Percentiles rank a stretch among this genome's conserved stretches.
Conservation (phyloP, 2,329 filamentous ascomycete species). For the Talaromyces rugulosus region DNA sequence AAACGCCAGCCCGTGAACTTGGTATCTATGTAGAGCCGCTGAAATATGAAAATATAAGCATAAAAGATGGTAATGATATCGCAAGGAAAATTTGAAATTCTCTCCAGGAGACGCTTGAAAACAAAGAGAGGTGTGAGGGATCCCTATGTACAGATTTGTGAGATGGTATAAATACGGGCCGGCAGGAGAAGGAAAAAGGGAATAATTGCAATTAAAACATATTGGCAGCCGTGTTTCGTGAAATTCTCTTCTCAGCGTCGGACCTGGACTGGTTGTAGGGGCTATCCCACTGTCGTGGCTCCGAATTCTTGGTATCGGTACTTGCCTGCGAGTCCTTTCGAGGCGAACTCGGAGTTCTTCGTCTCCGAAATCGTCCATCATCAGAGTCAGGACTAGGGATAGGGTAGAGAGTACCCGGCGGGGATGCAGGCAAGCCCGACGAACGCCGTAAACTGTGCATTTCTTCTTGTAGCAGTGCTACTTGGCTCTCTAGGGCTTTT, state of each 20-base stretch:
- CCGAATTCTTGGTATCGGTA: conserved; percentile 5
- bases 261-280: conserved; percentile 5
- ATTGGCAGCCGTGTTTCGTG: conserved; percentile 7
- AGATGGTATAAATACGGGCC: neutral
- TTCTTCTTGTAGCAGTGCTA: conserved; percentile 37
- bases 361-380: conserved; percentile 27
- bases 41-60: neutral
- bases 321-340: conserved; percentile 10
- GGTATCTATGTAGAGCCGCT: neutral
- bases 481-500: conserved; percentile 41
- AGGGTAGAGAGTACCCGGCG: conserved; percentile 30
- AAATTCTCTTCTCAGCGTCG: conserved; percentile 3
- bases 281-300: conserved; percentile 3
- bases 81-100: neutral
- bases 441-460: conserved; percentile 31
- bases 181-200: neutral
- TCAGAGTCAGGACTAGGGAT: conserved; percentile 27
- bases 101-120: neutral
- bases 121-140: neutral
- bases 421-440: conserved; percentile 26
- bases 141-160: neutral
- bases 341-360: conserved; percentile 10
- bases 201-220: conserved; percentile 10
- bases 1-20: neutral
- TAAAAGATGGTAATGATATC: neutral